Base-by-base conservation (phyloP, 306 rosid genomes). In the Quercus parvula region DNA sequence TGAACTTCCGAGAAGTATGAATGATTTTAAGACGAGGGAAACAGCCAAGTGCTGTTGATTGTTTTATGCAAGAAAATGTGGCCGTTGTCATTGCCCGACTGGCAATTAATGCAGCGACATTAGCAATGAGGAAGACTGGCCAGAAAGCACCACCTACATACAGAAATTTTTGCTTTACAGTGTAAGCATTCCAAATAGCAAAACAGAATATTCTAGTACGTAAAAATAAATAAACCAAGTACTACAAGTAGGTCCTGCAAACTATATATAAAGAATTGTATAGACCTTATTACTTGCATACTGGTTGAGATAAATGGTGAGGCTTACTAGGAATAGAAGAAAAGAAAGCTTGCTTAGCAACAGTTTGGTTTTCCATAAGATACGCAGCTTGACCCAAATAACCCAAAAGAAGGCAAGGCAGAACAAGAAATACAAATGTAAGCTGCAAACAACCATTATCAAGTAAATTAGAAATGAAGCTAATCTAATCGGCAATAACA, bases 311-410 rank as follows among this genome's bases (percentile, higher is more conserved):
- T 25, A 57, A 63, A 73, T 25, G 68, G 57, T 55, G 57, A 78
- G 58, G 75, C 89, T 81, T 88, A 94, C 99, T 85, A 78, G 99
- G 99, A 81, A 94, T 87, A 31, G 97, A 94, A 79, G 88, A 83
- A 84, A 85, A 94, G 83, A 94, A 94, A 68, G 81, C 90, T 78
- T 81, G 91, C 24, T 88, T 92, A 69, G 89, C 93, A 69, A 87
- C 90, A 63, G 69, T 61, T 59, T 84, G 94, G 84, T 94, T 90
- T 58, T 89, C 84, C 89, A 94, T 85, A 44, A 94, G 92, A 83
- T 94, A 94, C 51, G 99, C 99, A 73, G 99, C 99, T 91, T 94
- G 99, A 81, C 99, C 99, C 99, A 94, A 89, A 88, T 94, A 94
- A 71, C 97, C 99, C 99, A 92, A 76, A 66, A 91, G 59, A 67